phyloP scores from a whole-genome alignment of 768 basidiomycete species.

The Hysterangium stoloniferum region DNA sequence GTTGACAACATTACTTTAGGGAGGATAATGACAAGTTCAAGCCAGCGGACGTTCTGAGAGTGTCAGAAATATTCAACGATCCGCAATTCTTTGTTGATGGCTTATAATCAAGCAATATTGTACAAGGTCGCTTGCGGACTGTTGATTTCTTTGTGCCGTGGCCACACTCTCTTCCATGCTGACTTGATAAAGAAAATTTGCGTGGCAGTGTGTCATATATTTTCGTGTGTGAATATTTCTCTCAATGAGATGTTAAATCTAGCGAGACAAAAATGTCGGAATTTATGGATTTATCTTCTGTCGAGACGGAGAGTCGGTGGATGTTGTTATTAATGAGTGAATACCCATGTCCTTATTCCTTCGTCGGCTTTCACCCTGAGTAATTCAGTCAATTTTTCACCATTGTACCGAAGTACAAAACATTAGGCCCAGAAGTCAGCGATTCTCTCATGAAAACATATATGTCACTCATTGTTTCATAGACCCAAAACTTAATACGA shows the following conservation, averaged over 20 bases:
- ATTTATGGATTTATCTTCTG: constrained; percentile 55
- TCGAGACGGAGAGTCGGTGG: constrained; percentile 43
- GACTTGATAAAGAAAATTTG: constrained; percentile 46
- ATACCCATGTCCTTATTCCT: constrained; percentile 14
- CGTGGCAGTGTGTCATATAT: constrained; percentile 32
- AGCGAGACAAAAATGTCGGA: constrained; percentile 39
- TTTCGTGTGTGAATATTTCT: neutral
- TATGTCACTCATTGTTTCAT: neutral
- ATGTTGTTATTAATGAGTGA: constrained; percentile 51
- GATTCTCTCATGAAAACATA: neutral
- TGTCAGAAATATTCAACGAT: constrained; percentile 44
- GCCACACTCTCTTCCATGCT: constrained; percentile 37
- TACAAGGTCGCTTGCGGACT: constrained; percentile 43
- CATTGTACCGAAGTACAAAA: constrained; percentile 44
- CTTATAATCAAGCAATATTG: constrained; percentile 35
- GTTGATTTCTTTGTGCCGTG: constrained; percentile 47
- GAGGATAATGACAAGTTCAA: constrained; percentile 13
- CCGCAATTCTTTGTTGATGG: constrained; percentile 43
- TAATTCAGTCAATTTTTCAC: constrained; percentile 39
- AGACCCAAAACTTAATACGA: constrained; percentile 42
- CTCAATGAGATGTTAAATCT: neutral
- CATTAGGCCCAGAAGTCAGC: constrained; percentile 24
- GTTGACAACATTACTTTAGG: neutral
- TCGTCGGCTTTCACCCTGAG: neutral
- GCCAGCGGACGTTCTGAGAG: constrained; percentile 37